Evolutionary conservation across 306 rosid genomes (phyloP).

Genomic region (Notholithocarpus densiflorus): DNA sequence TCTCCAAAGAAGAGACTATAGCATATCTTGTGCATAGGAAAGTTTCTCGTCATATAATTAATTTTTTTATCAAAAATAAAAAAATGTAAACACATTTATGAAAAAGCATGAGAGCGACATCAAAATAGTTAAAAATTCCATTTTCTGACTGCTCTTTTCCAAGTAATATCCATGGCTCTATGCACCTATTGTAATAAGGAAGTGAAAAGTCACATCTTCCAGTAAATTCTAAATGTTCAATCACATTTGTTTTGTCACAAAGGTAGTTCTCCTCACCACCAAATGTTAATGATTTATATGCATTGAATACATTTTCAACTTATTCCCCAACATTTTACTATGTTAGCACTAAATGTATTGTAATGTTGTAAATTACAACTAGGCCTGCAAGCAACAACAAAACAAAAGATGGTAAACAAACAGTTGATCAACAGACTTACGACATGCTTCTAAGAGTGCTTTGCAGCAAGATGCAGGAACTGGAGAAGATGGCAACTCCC

Average conservation of each 20-base stretch:
- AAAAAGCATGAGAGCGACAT: not conserved
- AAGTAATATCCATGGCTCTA: not conserved
- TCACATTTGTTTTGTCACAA: not conserved
- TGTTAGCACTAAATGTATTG: not conserved
- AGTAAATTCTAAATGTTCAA: not conserved
- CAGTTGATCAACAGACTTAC: constrained; percentile 51
- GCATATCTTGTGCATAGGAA: not conserved
- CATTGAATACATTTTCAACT: not conserved
- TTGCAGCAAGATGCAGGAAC: constrained; percentile 99
- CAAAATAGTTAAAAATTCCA: not conserved
- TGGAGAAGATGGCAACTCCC: constrained; percentile 95
- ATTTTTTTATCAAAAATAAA: not conserved
- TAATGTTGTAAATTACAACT: not conserved
- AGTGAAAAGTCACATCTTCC: not conserved
- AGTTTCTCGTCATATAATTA: not conserved
- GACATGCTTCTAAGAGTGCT: constrained; percentile 81
- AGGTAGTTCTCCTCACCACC: not conserved
- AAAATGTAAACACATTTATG: not conserved
- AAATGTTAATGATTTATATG: not conserved
- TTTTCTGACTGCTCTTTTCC: not conserved
- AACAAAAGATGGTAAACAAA: constrained; percentile 7
- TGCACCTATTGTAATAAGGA: not conserved
- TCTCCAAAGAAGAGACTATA: not conserved
- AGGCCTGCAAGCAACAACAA: not conserved
- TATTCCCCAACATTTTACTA: too few relatives aligned